Evolutionary conservation across 2,329 filamentous ascomycete species (phyloP), one percentile per base, ranked within the genome.

Genomic region (Helotiales sp.): DNA sequence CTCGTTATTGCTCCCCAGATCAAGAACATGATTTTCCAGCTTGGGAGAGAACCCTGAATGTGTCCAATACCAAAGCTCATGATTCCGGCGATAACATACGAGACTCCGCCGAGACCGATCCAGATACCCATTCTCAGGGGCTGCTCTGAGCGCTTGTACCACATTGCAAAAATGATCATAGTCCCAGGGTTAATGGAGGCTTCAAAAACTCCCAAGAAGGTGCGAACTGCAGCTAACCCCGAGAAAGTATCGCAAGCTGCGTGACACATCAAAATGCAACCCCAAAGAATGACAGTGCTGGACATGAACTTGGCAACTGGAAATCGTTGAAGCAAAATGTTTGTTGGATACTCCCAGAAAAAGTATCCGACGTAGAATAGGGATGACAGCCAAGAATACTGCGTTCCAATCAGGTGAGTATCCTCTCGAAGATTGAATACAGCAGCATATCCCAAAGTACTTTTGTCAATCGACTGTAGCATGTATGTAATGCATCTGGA

Each of bases 71-170:
- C 83, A 63, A 86, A 87, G 2, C 83, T 82, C 1, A 87, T 71
- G 2, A 84, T 62, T 2, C 84, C 83, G 15, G 84, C 84, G 27
- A 87, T 36, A 30, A 87, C 84, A 2, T 54, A 69, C 82, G 83
- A 2, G 78, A 84, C 52, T 77, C 80, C 17, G 81, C 84, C 62
- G 84, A 86, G 75, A 85, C 87, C 52, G 76, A 80, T 73, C 87
- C 88, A 89, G 53, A 87, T 79, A 2, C 79, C 81, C 1, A 81
- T 81, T 3, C 87, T 76, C 1, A 77, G 75, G 1, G 82, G 83
- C 71, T 89, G 86, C 68, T 89, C 86, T 54, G 78, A 77, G 69
- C 85, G 86, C 1, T 86, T 88, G 66, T 88, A 58, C 86, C 86
- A 89, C 72, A 87, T 83, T 5, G 77, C 81, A 1, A 85, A 88